Base-by-base conservation (phyloP, 1,284 basidiomycete species). In the Puccinia polysora region DNA sequence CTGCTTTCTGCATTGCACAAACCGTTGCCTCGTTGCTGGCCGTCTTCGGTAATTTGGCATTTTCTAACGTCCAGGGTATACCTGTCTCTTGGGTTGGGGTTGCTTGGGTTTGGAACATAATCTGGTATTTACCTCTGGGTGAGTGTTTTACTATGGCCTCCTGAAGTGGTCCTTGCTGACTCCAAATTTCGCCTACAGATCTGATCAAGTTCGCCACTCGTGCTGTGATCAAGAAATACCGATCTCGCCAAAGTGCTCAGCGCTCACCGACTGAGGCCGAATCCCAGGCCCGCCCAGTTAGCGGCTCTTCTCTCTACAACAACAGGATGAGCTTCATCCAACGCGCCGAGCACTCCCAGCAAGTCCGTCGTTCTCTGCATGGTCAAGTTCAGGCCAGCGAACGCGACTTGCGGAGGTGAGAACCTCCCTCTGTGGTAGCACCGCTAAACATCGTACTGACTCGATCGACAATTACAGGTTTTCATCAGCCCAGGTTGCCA, bases 61-160 rank as follows among this genome's bases (percentile, higher is more conserved):
- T 73, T 23, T 43, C 71, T 8, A 12, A 23, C 2, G 70, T 73
- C 25, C 40, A 62, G 45, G 70, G 45, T n/a, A 65, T 73, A 80
- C 89, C 88, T 74, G 91, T 89, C 80, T 89, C 88, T 58, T 97
- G 93, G 93, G 91, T 97, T 77, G 93, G 93, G 83, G 92, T 97
- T 76, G 86, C 94, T 76, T 97, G 67, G 67, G 67, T 52, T 7
- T 70, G 67, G 67, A 70, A 70, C 56, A n/a, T 70, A 5, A 62
- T 70, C 23, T 70, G 67, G 67, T 70, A 60, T 34, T n/a, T 70
- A 1, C 67, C 67, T 4, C 32, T 70, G 55, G 65, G 65, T 68
- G 34, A 36, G 65, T 68, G 23, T 20, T 20, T 43, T 1, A 23
- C 38, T 43, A 8, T 32, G 6, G 56, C 25, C 18, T 68, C 25